Evolutionary conservation across 1,284 basidiomycete genomes (phyloP).

Genomic region (Filobasidium uniguttulatum): DNA sequence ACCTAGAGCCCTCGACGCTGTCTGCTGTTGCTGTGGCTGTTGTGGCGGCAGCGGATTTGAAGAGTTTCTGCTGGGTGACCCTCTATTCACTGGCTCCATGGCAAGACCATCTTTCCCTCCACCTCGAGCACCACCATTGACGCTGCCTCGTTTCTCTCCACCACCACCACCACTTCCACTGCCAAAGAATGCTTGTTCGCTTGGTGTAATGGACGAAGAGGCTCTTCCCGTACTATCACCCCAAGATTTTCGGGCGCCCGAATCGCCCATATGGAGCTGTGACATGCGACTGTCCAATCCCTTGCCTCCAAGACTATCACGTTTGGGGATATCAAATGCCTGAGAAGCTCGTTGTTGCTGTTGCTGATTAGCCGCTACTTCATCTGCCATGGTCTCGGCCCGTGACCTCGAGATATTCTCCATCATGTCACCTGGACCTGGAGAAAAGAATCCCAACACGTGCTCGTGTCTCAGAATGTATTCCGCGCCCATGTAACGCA

Average conservation of each 20-base stretch:
- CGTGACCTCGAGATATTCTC: conserved; percentile 47
- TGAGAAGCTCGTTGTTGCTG: neutral
- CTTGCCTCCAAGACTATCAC: conserved; percentile 70
- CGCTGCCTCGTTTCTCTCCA: neutral
- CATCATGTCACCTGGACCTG: conserved; percentile 75
- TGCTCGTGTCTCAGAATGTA: conserved; percentile 71
- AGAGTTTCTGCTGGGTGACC: neutral
- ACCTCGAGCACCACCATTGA: neutral
- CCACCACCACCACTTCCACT: neutral
- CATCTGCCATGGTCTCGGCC: conserved; percentile 38
- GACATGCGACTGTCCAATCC: conserved; percentile 45
- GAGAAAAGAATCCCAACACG: conserved; percentile 69
- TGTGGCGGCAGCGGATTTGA: neutral
- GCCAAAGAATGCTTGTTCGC: conserved; percentile 10
- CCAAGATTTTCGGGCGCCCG: neutral
- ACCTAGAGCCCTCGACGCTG: neutral
- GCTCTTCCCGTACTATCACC: neutral
- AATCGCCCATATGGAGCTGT: conserved; percentile 17
- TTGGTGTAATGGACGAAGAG: neutral
- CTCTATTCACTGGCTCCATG: too few species aligned
- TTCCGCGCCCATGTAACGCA: conserved; percentile 51
- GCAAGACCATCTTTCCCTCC: neutral
- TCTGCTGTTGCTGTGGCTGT: too few species aligned
- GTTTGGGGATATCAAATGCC: conserved; percentile 24
- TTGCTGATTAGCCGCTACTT: conserved; percentile 13